Evolutionary conservation across 192 early-diverging fungal genomes (phyloP), one percentile per base, ranked within the genome.

Genomic region (Gryganskiella cystojenkinii): DNA sequence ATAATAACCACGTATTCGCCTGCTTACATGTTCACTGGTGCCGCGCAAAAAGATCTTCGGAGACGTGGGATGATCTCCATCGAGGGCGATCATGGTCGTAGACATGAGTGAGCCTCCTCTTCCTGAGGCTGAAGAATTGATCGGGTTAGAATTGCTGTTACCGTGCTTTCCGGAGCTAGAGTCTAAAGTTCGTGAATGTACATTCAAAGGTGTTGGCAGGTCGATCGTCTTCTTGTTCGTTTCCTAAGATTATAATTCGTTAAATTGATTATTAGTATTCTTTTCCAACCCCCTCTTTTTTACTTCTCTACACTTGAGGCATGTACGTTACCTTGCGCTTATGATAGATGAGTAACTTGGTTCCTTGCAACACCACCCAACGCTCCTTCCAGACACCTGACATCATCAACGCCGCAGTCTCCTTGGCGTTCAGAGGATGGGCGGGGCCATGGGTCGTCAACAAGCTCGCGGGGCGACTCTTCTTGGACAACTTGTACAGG

Each of bases 41-140:
- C 74, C 74, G 43, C 74, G 74, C 20, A 78, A 69, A 47, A 54
- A 78, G 13, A 78, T 43, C 31, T 69, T 69, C 24, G 74, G 73
- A 0, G 30, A 64, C 5, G 20, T 19, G 14, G 73, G 61, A 44
- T 69, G 61, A 28, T 43, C 1, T 13, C 65, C 34, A n/a, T 61
- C 52, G 5, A 78, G 34, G 9, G 60, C 47, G 13, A 78, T 50
- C 66, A 69, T 56, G 11, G 61, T 69, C 0, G 52, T 49, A 1
- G 74, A 78, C 61, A 78, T 64, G 27, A 40, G 37, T 13, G 37
- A 40, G 37, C 37, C 13, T 5, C 37, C 37, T 40, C 22, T 59
- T 5, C 45, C 53, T 24, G 74, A 10, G 1, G 64, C 8, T 6
- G 51, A 44, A 4, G 52, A 31, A 1, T 53, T 63, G 44, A 56